Base-by-base conservation (phyloP, 768 basidiomycete genomes). In the Hericium rajendrae region DNA sequence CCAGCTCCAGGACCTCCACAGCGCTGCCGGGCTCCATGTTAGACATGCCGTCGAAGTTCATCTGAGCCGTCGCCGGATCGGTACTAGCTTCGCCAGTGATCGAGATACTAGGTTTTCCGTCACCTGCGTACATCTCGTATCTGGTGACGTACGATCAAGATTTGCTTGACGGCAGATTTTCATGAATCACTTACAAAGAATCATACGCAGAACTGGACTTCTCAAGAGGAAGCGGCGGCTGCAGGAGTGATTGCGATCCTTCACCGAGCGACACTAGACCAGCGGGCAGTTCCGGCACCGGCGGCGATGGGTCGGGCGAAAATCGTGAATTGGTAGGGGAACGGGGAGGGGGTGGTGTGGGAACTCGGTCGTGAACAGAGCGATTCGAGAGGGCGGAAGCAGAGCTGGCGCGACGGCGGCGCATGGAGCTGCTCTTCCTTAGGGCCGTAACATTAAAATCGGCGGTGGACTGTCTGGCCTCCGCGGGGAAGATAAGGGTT, bases 291-390 rank as follows among this genome's bases (percentile, higher is more conserved):
- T 79, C 78, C 10, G 88, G 88, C 38, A 90, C 75, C 10, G 88
- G 88, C 46, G 88, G 87, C 2, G 84, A 78, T 39, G 72, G 72
- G 63, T 85, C 84, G 57, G 72, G 74, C 20, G 87, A 86, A 72
- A 90, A 88, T 39, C 86, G 81, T 60, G 78, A 78, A 37, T 69
- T 62, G 40, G 68, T 68, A 50, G 76, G 73, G 4, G 79, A 72
- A 61, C 80, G 80, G 13, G 86, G 83, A 37, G 91, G 91, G 16
- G 90, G 91, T n/a, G 90, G 90, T 8, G 91, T 92, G 11, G 89
- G 90, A 12, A 74, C 85, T 54, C 90, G 85, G 62, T 92, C 91
- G 62, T 88, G 84, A 28, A 91, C 76, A 46, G 90, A 91, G 57
- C 85, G 83, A 62, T 72, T 80, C 0, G 89, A 91, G 16, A 76